Percentiles rank a stretch among this genome's conserved stretches.
phyloP scores from a whole-genome alignment of 495 filamentous ascomycete species.

The Rusavskia elegans region DNA sequence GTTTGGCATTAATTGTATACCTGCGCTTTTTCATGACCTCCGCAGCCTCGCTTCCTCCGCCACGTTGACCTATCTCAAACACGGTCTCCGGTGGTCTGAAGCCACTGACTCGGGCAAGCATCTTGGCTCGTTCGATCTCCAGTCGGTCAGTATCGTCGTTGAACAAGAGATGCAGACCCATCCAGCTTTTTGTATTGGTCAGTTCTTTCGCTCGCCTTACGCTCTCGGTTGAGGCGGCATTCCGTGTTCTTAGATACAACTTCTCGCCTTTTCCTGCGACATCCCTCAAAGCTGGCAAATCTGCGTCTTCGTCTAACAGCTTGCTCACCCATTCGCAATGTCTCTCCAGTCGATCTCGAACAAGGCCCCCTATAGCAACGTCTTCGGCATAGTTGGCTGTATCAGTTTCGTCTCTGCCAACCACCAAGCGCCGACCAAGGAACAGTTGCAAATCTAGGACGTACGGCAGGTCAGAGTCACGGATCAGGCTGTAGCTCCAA shows the following conservation, averaged over 20 bases:
- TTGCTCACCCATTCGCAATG: slow-evolving; percentile 67
- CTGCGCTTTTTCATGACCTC: slow-evolving; percentile 62
- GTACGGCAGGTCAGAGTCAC: slow-evolving; percentile 74
- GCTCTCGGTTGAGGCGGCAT: slow-evolving; percentile 73
- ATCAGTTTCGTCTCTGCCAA: slow-evolving; percentile 39
- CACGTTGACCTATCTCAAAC: slow-evolving; percentile 72
- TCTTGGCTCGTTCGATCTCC: slow-evolving; percentile 59
- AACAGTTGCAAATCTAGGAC: slow-evolving; percentile 92
- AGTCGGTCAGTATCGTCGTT: slow-evolving; percentile 41
- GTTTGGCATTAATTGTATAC: slow-evolving; percentile 29
- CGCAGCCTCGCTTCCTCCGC: slow-evolving; percentile 43
- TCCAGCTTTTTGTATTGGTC: slow-evolving; percentile 49
- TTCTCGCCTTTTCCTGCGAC: slow-evolving; percentile 85
- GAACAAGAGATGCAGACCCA: slow-evolving; percentile 60
- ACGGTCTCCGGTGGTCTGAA: slow-evolving; percentile 86
- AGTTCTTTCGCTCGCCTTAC: slow-evolving; percentile 71
- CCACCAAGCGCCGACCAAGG: slow-evolving; percentile 59
- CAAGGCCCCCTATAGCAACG: slow-evolving; percentile 58
- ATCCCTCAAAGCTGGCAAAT: slow-evolving; percentile 49
- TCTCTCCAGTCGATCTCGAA: slow-evolving; percentile 52
- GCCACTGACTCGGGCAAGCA: slow-evolving; percentile 70
- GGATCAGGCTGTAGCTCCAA: slow-evolving; percentile 87
- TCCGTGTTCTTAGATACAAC: slow-evolving; percentile 76
- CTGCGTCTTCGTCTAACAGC: slow-evolving; percentile 53
- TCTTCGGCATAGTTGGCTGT: slow-evolving; percentile 58